A percentile compares a stretch with the other conserved stretches of the same genome.
Conservation (phyloP, 768 basidiomycete genomes). For the Dioszegia crocea region DNA sequence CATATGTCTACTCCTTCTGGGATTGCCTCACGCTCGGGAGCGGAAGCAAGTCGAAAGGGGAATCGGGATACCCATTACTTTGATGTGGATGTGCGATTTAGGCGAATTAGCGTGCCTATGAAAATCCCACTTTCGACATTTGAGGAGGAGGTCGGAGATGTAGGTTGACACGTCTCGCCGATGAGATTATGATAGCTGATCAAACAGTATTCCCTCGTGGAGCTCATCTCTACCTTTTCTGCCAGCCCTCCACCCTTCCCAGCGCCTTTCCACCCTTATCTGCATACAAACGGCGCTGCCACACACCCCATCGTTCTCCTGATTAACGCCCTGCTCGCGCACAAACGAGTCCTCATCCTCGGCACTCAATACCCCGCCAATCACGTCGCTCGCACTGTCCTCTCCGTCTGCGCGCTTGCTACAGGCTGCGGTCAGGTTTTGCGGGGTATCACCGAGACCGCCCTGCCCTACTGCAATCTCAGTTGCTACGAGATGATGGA, state of each 20-base stretch:
- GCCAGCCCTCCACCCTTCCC: constrained; percentile 56
- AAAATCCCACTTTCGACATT: constrained; percentile 85
- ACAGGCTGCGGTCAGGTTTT: constrained; percentile 79
- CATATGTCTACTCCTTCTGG: neutral
- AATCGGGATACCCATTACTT: constrained; percentile 88
- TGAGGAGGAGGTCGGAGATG: constrained; percentile 93
- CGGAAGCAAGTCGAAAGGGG: constrained; percentile 38
- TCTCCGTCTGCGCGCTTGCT: constrained; percentile 88
- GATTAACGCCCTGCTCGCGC: constrained; percentile 91
- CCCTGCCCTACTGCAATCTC: constrained; percentile 93
- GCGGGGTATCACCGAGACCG: constrained; percentile 80
- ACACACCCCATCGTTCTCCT: constrained; percentile 94
- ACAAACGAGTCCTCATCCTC: constrained; percentile 92
- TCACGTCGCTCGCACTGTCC: constrained; percentile 82
- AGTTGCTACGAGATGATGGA: constrained; percentile 79
- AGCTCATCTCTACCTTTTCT: constrained; percentile 79
- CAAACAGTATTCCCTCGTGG: constrained; percentile 80
- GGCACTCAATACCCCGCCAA: constrained; percentile 77
- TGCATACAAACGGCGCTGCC: constrained; percentile 82
- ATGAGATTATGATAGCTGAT: constrained; percentile 12
- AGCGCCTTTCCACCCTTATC: constrained; percentile 74
- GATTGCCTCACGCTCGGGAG: neutral
- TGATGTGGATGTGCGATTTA: constrained; percentile 77
- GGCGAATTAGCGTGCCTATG: constrained; percentile 75
- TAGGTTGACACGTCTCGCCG: constrained; percentile 53